phyloP scores from a whole-genome alignment of 305 asterid species.

The Ilex paraguariensis region DNA sequence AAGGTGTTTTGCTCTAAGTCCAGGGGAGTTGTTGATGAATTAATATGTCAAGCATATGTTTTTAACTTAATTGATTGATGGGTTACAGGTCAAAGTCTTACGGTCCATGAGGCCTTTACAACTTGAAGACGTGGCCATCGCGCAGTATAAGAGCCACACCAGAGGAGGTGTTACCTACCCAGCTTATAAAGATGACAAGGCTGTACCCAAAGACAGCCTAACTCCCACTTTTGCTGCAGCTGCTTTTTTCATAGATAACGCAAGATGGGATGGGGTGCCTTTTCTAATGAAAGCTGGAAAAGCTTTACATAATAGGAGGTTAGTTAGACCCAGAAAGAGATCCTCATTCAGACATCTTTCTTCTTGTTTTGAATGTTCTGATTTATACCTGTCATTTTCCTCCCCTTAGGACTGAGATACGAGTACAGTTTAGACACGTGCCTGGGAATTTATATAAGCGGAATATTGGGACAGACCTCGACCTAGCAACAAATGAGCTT shows the following conservation, averaged over 20 bases:
- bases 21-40: slow-evolving; percentile 1
- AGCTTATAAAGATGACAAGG: slow-evolving; percentile 85
- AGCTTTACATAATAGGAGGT: slow-evolving; percentile 83
- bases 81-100: slow-evolving; percentile 75
- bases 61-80: slow-evolving; percentile 12
- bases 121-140: slow-evolving; percentile 61
- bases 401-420: slow-evolving; percentile 65
- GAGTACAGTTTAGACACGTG: slow-evolving; percentile 94
- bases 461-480: slow-evolving; percentile 69
- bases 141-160: slow-evolving; percentile 82
- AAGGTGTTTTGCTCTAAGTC: slow-evolving; percentile 42
- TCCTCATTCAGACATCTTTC: not conserved
- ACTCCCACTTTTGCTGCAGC: slow-evolving; percentile 98
- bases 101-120: slow-evolving; percentile 80
- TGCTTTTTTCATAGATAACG: slow-evolving; percentile 81
- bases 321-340: slow-evolving; percentile 6
- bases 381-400: slow-evolving; percentile 7
- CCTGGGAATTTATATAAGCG: slow-evolving; percentile 84
- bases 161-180: slow-evolving; percentile 66
- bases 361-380: slow-evolving; percentile 1
- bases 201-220: slow-evolving; percentile 80
- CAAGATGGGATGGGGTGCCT: slow-evolving; percentile 95
- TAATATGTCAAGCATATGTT: not conserved
- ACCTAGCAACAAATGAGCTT: slow-evolving; percentile 89
- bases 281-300: slow-evolving; percentile 98